phyloP scores from a whole-genome alignment of 176 grass and related monocot species.

The Lolium perenne region DNA sequence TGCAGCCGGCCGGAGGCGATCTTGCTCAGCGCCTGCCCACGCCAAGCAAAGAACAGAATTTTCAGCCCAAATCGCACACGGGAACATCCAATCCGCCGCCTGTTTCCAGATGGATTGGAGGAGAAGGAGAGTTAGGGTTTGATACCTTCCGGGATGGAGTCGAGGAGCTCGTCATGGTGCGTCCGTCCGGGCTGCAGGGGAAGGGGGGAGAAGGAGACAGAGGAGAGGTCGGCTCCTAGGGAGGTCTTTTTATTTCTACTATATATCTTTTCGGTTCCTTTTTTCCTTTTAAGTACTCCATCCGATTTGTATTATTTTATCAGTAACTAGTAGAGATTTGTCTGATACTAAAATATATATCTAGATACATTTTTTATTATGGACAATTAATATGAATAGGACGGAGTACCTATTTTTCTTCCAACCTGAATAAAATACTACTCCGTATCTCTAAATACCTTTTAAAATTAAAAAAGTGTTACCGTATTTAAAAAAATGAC shows the following conservation, averaged over 20 bases:
- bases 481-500: too few species aligned
- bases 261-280: background rate
- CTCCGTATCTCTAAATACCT: too few species aligned
- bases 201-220: slow-evolving; percentile 11
- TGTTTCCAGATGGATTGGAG: slow-evolving; percentile 20
- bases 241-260: background rate
- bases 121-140: background rate
- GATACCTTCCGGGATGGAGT: slow-evolving; percentile 56
- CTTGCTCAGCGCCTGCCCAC: slow-evolving; percentile 89
- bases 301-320: background rate
- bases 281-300: background rate
- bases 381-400: too few species aligned
- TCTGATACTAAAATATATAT: too few species aligned
- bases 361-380: too few species aligned
- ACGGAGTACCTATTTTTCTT: too few species aligned
- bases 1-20: slow-evolving; percentile 93
- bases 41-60: background rate
- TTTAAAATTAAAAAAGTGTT: too few species aligned
- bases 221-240: background rate
- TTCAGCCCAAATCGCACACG: slow-evolving; percentile 29
- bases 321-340: too few species aligned
- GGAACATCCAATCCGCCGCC: background rate
- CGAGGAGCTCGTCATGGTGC: slow-evolving; percentile 65
- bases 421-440: too few species aligned
- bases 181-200: background rate